Conservation (phyloP, 495 filamentous ascomycete genomes). For the Opeltia flavorubescens region DNA sequence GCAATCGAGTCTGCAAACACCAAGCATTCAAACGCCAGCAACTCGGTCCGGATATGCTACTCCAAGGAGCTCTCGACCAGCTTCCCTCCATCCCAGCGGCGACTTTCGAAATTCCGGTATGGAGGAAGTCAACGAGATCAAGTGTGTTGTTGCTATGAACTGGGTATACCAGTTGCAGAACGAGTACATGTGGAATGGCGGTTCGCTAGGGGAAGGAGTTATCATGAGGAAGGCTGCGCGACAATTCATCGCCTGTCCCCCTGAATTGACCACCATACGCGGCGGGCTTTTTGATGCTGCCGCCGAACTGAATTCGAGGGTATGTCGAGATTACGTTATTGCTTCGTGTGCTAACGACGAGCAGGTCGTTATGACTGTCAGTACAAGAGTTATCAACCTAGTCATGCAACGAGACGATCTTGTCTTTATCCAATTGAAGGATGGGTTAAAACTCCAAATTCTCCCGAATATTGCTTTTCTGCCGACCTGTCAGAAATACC, state of each 20-base stretch:
- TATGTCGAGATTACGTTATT: constrained; percentile 15
- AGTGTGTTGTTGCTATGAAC: constrained; percentile 44
- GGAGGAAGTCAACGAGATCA: constrained; percentile 36
- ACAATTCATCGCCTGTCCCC: constrained; percentile 40
- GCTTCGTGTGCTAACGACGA: background rate
- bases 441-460: constrained; percentile 46
- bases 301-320: constrained; percentile 40
- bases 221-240: constrained; percentile 42
- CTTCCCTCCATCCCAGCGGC: constrained; percentile 22
- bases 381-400: constrained; percentile 40
- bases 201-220: constrained; percentile 42
- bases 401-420: constrained; percentile 31
- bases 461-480: constrained; percentile 39
- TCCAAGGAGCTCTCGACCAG: background rate
- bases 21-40: background rate
- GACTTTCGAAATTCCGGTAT: constrained; percentile 27
- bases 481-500: constrained; percentile 44
- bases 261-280: constrained; percentile 32
- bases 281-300: constrained; percentile 37
- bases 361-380: constrained; percentile 45
- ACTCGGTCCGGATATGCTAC: constrained; percentile 1
- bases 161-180: constrained; percentile 47
- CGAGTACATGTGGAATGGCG: constrained; percentile 42
- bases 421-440: constrained; percentile 38
- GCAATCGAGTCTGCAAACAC: background rate